Percentiles rank a stretch among this genome's conserved stretches.
Conservation (phyloP, 1,284 basidiomycete genomes). For the Ustilago shanxiensis region DNA sequence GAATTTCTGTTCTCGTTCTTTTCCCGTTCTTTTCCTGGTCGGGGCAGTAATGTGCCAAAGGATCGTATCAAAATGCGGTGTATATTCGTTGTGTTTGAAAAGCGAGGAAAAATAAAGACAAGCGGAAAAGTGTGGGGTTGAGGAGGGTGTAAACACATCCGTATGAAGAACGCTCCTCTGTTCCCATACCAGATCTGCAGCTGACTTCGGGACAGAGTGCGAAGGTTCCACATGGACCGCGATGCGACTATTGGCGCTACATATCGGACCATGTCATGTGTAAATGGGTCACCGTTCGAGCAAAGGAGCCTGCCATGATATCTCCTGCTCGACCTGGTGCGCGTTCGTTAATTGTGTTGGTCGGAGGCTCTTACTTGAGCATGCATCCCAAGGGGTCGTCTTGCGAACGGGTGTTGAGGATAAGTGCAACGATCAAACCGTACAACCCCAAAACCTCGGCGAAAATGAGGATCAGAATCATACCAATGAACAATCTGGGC, state of each 20-base stretch:
- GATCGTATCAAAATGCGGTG: conserved; percentile 26
- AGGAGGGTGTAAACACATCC: conserved; percentile 7
- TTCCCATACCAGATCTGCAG: too few species aligned
- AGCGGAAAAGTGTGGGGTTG: neutral
- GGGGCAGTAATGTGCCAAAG: conserved; percentile 1
- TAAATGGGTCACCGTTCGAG: neutral
- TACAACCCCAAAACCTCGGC: conserved; percentile 92
- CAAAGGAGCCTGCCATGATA: neutral
- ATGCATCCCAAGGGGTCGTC: conserved; percentile 59
- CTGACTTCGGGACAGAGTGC: too few species aligned
- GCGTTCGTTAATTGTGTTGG: neutral
- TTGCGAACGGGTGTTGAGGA: conserved; percentile 78
- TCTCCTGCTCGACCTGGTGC: neutral
- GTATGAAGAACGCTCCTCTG: neutral
- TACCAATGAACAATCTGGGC: conserved; percentile 88
- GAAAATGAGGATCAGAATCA: conserved; percentile 82
- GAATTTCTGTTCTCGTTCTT: neutral
- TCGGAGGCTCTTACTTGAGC: conserved; percentile 44
- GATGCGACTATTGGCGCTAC: neutral
- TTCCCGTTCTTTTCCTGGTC: neutral
- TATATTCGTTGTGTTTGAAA: conserved; percentile 38
- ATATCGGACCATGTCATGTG: neutral
- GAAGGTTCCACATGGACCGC: neutral
- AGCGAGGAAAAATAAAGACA: conserved; percentile 9
- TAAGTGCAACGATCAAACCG: conserved; percentile 88